These are phyloP conservation scores for Hexamita inflata DNA, from an alignment of 208 protist genomes.

Conservation along the genomic window DNA sequence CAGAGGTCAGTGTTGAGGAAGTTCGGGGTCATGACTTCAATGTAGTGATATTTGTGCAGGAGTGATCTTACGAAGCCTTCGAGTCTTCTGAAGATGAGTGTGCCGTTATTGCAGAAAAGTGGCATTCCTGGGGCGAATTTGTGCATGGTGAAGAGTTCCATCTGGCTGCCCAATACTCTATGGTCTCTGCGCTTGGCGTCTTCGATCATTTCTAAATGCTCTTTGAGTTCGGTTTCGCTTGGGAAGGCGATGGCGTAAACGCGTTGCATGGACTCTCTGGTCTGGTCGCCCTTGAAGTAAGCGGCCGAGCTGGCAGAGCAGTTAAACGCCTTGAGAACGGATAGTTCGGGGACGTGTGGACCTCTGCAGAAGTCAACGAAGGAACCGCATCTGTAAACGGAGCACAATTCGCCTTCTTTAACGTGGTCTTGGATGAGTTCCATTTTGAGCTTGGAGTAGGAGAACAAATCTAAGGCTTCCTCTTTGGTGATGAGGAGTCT, in stretches of 20 bases:
- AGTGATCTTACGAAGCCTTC: conserved; percentile 57
- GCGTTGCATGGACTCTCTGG: conserved; percentile 62
- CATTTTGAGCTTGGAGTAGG: conserved; percentile 77
- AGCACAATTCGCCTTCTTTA: conserved; percentile 64
- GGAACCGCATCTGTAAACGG: conserved; percentile 80
- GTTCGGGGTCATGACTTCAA: conserved; percentile 94
- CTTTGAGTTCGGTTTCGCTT: conserved; percentile 68
- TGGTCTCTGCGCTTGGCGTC: conserved; percentile 76
- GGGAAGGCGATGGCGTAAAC: conserved; percentile 97
- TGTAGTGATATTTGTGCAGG: conserved; percentile 71
- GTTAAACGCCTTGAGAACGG: conserved; percentile 74
- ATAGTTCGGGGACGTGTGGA: conserved; percentile 85
- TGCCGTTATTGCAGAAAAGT: conserved; percentile 93
- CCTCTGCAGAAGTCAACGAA: conserved; percentile 80
- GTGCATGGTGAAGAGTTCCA: conserved; percentile 95
- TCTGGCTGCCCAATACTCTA: conserved; percentile 71
- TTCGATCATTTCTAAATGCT: conserved; percentile 63
- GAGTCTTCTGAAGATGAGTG: conserved; percentile 84
- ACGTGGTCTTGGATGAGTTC: conserved; percentile 67
- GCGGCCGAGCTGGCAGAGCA: conserved; percentile 58
- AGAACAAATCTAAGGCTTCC: conserved; percentile 77
- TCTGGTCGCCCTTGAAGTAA: conserved; percentile 26
- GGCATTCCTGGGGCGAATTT: conserved; percentile 77
- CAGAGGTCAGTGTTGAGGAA: conserved; percentile 92
- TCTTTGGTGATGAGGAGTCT: conserved; percentile 77